Base-by-base conservation (phyloP, 192 early-diverging fungal species). In the Linnemannia elongata region DNA sequence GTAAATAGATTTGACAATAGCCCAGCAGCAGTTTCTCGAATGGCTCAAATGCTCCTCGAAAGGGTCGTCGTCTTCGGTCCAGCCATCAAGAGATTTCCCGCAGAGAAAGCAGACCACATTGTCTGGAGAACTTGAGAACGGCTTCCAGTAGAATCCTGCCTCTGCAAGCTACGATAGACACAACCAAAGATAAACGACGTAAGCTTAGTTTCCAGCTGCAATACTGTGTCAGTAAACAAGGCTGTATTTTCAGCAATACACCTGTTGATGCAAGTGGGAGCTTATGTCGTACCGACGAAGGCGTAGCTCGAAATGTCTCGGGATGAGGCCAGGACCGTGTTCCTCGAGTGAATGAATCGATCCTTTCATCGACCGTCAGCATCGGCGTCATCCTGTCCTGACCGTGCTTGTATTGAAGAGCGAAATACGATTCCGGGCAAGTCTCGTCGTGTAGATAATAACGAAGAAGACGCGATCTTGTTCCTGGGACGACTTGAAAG, bases 21-120 rank as follows among this genome's bases (percentile, higher is more conserved):
- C 88, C 83, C 83, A 89, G 27, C 78, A 69, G 45, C 88, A 89
- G 15, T 41, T 33, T 13, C 68, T 38, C 8, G 84, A 80, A 68
- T 83, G 78, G 30, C 60, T 60, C 2, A 80, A 20, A 69, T 89
- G 88, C 66, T 89, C 81, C 22, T 80, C 69, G 20, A 70, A 77
- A 4, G 88, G 88, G 41, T 87, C 81, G 13, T 86, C 84, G 0
- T 44, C 55, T 13, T 57, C 39, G 27, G 47, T 38, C 88, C 88
- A 89, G 1, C 76, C 78, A 57, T 86, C 84, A 3, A 89, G 77
- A 18, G 83, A 82, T 38, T 87, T 87, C n/a, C 69, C 35, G 45
- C 88, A 89, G 24, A 89, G 69, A 57, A 83, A 89, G 55, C 88
- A 89, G 15, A 86, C 57, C 6, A 89, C 88, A 72, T 87, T 89